Conservation (phyloP, 2,329 filamentous ascomycete genomes). For the Ophiostoma pallidulum region DNA sequence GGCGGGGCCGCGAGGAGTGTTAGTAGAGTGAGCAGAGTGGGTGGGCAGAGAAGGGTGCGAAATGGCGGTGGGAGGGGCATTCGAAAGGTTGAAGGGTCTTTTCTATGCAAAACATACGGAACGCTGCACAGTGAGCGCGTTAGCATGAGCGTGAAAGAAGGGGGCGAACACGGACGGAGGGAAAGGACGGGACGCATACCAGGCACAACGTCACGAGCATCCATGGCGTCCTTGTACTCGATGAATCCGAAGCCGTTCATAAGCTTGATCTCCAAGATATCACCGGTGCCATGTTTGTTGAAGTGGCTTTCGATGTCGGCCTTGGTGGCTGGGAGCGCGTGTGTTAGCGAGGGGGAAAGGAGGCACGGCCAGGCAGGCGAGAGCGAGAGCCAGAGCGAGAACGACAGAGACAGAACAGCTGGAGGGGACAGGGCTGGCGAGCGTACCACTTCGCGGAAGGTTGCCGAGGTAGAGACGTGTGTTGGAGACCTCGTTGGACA, state of each 20-base stretch:
- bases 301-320: slow-evolving; percentile 95
- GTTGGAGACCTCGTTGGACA: slow-evolving; percentile 68
- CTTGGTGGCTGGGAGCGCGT: slow-evolving; percentile 68
- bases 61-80: background rate
- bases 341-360: slow-evolving; percentile 16
- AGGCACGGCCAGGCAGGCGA: slow-evolving; percentile 40
- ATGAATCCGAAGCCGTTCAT: slow-evolving; percentile 99
- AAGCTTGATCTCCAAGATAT: slow-evolving; percentile 97
- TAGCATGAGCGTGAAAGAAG: background rate
- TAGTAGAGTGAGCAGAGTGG: slow-evolving; percentile 10
- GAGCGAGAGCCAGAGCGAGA: background rate
- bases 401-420: background rate
- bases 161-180: too few species aligned
- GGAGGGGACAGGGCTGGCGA: background rate
- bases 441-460: slow-evolving; percentile 80
- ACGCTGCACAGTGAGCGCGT: slow-evolving; percentile 17
- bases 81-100: background rate
- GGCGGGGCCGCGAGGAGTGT: slow-evolving; percentile 27
- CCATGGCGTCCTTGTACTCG: slow-evolving; percentile 97
- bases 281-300: slow-evolving; percentile 87
- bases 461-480: slow-evolving; percentile 88
- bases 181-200: slow-evolving; percentile 49
- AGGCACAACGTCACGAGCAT: slow-evolving; percentile 95
- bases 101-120: slow-evolving; percentile 12
- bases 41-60: background rate